Evolutionary conservation across 192 early-diverging fungal genomes (phyloP).

Genomic region (Lunasporangiospora selenospora): DNA sequence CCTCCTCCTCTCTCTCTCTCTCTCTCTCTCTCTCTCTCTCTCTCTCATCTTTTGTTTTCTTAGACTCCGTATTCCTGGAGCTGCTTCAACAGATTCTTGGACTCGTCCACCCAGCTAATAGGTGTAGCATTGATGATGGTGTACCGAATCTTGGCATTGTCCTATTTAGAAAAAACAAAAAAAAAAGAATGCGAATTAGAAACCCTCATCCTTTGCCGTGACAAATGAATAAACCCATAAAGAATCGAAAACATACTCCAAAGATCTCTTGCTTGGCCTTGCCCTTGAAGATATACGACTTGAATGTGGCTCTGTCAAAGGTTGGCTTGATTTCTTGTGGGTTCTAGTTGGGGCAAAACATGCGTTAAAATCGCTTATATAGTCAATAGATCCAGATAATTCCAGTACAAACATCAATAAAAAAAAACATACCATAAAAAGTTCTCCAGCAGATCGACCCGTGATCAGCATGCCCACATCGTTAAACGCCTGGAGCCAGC

Average conservation of each 20-base stretch:
- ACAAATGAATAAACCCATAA: constrained; percentile 4
- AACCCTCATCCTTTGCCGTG: background rate
- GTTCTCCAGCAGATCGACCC: constrained; percentile 72
- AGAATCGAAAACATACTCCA: constrained; percentile 57
- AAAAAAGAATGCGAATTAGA: background rate
- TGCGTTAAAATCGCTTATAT: too few species aligned
- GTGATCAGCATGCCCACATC: constrained; percentile 75
- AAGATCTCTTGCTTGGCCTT: constrained; percentile 84
- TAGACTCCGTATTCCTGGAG: constrained; percentile 32
- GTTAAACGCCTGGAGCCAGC: constrained; percentile 89
- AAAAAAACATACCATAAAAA: constrained; percentile 36
- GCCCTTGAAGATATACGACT: constrained; percentile 74
- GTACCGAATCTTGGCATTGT: constrained; percentile 58
- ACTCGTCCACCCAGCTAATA: constrained; percentile 68
- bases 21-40: background rate
- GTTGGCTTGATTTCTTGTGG: constrained; percentile 52
- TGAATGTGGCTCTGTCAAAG: constrained; percentile 70
- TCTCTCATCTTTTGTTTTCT: background rate
- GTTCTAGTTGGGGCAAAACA: too few species aligned
- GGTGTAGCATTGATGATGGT: constrained; percentile 52
- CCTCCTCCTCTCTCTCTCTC: background rate
- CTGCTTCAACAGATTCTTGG: constrained; percentile 18
- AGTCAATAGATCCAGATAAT: too few species aligned
- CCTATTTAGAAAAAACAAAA: constrained; percentile 44
- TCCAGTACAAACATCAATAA: background rate